A percentile compares a stretch with the other conserved stretches of the same genome.
Evolutionary conservation across 352 stramenopile species (phyloP).

Genomic region (Globisporangium emineosum): DNA sequence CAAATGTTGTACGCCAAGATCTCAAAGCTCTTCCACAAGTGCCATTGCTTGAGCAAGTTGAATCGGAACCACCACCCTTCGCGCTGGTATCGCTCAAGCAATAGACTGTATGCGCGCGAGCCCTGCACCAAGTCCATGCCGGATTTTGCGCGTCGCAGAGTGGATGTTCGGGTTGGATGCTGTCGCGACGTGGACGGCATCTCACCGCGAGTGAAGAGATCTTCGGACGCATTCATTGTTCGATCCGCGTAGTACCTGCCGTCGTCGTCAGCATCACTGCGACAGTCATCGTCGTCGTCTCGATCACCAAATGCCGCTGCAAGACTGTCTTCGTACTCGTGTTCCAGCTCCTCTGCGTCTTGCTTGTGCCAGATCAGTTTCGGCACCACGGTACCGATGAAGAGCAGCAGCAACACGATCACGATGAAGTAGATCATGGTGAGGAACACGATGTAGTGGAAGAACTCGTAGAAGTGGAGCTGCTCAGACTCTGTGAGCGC

Average conservation of each 20-base stretch:
- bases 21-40: slow-evolving; percentile 87
- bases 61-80: slow-evolving; percentile 81
- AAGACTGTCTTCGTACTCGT: slow-evolving; percentile 11
- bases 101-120: slow-evolving; percentile 64
- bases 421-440: slow-evolving; percentile 89
- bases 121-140: slow-evolving; percentile 78
- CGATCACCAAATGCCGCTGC: background rate
- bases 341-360: slow-evolving; percentile 17
- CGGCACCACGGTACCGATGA: slow-evolving; percentile 80
- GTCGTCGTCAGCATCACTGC: slow-evolving; percentile 17
- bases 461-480: slow-evolving; percentile 88
- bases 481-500: slow-evolving; percentile 52
- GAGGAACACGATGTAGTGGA: slow-evolving; percentile 89
- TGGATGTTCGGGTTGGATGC: slow-evolving; percentile 19
- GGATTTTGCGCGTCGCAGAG: slow-evolving; percentile 41
- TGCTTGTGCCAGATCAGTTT: slow-evolving; percentile 73
- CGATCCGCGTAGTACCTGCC: slow-evolving; percentile 24
- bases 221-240: slow-evolving; percentile 25
- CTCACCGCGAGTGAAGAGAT: slow-evolving; percentile 20
- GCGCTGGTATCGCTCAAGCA: slow-evolving; percentile 73
- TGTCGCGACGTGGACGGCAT: slow-evolving; percentile 4
- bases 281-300: slow-evolving; percentile 11
- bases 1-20: slow-evolving; percentile 88
- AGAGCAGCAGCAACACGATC: slow-evolving; percentile 81
- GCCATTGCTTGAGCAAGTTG: slow-evolving; percentile 80